Evolutionary conservation across 345 rosid genomes (phyloP).

Genomic region (Luvunga scandens): DNA sequence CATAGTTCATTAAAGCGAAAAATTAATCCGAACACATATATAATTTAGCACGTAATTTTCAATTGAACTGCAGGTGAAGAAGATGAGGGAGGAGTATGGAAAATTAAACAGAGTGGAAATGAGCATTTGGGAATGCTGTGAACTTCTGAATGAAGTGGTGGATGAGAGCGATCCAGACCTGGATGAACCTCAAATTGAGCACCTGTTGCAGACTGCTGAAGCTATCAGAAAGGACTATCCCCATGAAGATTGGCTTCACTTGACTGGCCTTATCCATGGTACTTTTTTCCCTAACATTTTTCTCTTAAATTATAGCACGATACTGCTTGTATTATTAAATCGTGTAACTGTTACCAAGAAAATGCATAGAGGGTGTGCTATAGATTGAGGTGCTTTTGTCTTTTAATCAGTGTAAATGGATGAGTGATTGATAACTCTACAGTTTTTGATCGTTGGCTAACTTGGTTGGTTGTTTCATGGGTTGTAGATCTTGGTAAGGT

Average conservation of each 20-base stretch:
- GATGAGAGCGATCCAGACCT: constrained; percentile 79
- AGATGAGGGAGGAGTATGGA: constrained; percentile 49
- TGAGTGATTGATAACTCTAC: background rate
- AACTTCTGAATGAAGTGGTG: constrained; percentile 56
- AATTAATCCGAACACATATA: background rate
- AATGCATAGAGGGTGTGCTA: too few species aligned
- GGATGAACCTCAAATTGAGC: constrained; percentile 68
- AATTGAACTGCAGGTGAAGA: constrained; percentile 33
- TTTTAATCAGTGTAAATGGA: too few species aligned
- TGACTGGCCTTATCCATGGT: constrained; percentile 68
- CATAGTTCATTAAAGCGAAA: background rate
- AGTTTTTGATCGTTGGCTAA: background rate
- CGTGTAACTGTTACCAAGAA: too few species aligned
- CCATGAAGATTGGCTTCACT: constrained; percentile 59
- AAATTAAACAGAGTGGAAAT: constrained; percentile 46
- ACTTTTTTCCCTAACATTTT: background rate
- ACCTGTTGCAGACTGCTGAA: constrained; percentile 62
- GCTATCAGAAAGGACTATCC: constrained; percentile 65
- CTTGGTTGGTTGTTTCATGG: background rate
- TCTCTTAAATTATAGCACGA: background rate
- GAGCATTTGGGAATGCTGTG: constrained; percentile 82
- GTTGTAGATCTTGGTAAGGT: constrained; percentile 78
- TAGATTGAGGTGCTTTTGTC: too few species aligned
- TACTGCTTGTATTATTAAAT: too few species aligned
- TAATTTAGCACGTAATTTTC: background rate